Percentiles rank a stretch among this genome's conserved stretches.
Conservation (phyloP, 192 early-diverging fungal genomes). For the Dissophora ornata region DNA sequence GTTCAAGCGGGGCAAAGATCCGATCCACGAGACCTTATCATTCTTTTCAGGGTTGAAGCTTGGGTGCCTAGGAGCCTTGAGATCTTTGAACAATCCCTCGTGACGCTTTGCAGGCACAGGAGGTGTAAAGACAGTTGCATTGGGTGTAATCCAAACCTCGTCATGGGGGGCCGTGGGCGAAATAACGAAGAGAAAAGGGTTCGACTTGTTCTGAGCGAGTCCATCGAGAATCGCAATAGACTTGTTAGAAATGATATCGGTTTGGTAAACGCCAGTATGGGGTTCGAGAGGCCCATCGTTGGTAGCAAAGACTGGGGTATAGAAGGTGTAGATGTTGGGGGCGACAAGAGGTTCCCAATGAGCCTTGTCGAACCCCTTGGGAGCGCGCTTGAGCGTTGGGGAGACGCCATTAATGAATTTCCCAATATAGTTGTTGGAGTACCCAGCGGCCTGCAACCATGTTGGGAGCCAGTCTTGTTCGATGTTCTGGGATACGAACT, state of each 20-base stretch:
- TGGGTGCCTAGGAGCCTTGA: constrained; percentile 64
- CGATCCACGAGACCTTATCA: constrained; percentile 66
- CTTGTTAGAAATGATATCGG: constrained; percentile 65
- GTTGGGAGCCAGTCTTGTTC: constrained; percentile 47
- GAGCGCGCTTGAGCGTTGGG: constrained; percentile 43
- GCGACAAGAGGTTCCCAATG: constrained; percentile 61
- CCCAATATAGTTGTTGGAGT: constrained; percentile 75
- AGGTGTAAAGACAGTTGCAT: constrained; percentile 54
- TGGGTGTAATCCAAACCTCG: constrained; percentile 51
- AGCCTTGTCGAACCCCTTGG: constrained; percentile 54
- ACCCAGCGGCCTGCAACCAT: constrained; percentile 59
- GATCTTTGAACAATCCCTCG: constrained; percentile 62
- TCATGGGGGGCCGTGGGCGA: constrained; percentile 73
- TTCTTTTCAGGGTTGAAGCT: constrained; percentile 67
- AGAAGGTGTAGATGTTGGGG: constrained; percentile 69
- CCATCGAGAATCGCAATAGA: constrained; percentile 58
- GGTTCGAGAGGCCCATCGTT: constrained; percentile 64
- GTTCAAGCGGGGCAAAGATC: constrained; percentile 56
- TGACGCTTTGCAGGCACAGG: constrained; percentile 71
- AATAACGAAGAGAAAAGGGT: constrained; percentile 62
- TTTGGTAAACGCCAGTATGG: constrained; percentile 65
- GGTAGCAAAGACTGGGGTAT: constrained; percentile 65
- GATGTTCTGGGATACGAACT: constrained; percentile 43
- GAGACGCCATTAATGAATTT: constrained; percentile 71
- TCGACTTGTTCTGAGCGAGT: constrained; percentile 48